Percentiles rank a stretch among this genome's conserved stretches.
These are phyloP conservation scores for Naganishia cerealis DNA, from an alignment of 1,284 basidiomycete species.

Conservation along the genomic window DNA sequence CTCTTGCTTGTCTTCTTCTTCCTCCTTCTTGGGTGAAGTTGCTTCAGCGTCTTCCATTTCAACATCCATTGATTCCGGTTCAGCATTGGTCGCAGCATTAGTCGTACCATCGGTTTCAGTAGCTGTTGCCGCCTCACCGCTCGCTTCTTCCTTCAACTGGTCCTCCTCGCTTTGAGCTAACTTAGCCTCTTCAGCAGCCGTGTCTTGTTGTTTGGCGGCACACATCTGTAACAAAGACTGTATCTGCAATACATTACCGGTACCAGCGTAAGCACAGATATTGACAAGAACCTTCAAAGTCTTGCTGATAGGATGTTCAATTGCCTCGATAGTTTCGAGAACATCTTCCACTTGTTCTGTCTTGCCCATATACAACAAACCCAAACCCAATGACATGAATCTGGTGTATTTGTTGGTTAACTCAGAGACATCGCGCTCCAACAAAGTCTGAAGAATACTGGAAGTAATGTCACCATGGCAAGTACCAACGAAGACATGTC, in stretches of 20 bases:
- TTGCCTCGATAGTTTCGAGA: slow-evolving; percentile 89
- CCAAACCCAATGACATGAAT: slow-evolving; percentile 85
- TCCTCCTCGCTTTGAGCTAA: slow-evolving; percentile 60
- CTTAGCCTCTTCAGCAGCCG: slow-evolving; percentile 88
- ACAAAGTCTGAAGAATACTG: slow-evolving; percentile 86
- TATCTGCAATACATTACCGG: slow-evolving; percentile 91
- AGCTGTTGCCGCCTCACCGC: slow-evolving; percentile 34
- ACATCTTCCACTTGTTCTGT: slow-evolving; percentile 93
- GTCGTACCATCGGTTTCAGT: too few species aligned
- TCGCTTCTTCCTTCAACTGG: slow-evolving; percentile 39
- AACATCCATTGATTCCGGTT: too few species aligned
- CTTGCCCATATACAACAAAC: slow-evolving; percentile 84
- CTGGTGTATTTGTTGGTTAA: slow-evolving; percentile 89
- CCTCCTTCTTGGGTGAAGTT: slow-evolving; percentile 42
- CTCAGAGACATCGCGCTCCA: slow-evolving; percentile 72
- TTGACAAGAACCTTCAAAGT: slow-evolving; percentile 91
- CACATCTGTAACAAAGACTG: slow-evolving; percentile 96
- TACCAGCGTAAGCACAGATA: slow-evolving; percentile 91
- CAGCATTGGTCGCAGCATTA: too few species aligned
- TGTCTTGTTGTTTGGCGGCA: too few species aligned
- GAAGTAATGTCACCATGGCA: slow-evolving; percentile 90
- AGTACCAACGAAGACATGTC: slow-evolving; percentile 94
- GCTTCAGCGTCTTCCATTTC: too few species aligned
- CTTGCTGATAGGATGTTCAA: slow-evolving; percentile 87
- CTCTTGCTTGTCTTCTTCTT: slow-evolving; percentile 62